These are phyloP conservation scores for Xylariaceae sp. DNA, from an alignment of 2,329 filamentous ascomycete species.

Conservation along the genomic window DNA sequence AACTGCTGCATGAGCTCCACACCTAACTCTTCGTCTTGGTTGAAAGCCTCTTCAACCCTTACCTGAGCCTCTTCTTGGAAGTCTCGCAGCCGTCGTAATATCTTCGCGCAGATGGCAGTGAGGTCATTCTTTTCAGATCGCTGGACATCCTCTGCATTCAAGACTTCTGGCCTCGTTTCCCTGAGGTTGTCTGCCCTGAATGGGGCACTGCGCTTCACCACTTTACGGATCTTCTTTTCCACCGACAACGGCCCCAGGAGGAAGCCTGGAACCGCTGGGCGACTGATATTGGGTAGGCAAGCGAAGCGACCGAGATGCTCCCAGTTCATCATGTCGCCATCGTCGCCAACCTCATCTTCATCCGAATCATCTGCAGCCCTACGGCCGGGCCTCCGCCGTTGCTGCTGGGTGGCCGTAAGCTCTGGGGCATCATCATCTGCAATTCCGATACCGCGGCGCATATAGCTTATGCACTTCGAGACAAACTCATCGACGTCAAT, in stretches of 20 bases:
- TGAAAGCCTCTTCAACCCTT: slow-evolving; percentile 39
- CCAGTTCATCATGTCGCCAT: slow-evolving; percentile 82
- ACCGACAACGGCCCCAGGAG: slow-evolving; percentile 84
- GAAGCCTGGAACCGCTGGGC: slow-evolving; percentile 77
- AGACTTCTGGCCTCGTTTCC: slow-evolving; percentile 73
- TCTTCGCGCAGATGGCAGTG: slow-evolving; percentile 72
- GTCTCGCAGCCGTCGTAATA: slow-evolving; percentile 57
- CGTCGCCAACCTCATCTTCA: slow-evolving; percentile 63
- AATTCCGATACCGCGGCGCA: slow-evolving; percentile 64
- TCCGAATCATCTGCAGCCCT: slow-evolving; percentile 49
- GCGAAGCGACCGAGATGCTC: slow-evolving; percentile 74
- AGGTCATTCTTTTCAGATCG: slow-evolving; percentile 75
- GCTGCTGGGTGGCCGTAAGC: slow-evolving; percentile 47
- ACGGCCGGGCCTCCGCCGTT: slow-evolving; percentile 36
- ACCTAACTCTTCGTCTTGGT: slow-evolving; percentile 44
- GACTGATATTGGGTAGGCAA: slow-evolving; percentile 66
- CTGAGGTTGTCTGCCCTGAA: slow-evolving; percentile 65
- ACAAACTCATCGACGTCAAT: slow-evolving; percentile 90
- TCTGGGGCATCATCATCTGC: slow-evolving; percentile 48
- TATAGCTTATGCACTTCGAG: slow-evolving; percentile 82
- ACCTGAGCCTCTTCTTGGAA: slow-evolving; percentile 46
- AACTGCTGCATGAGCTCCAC: slow-evolving; percentile 58
- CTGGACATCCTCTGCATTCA: slow-evolving; percentile 70
- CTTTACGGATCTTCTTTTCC: slow-evolving; percentile 74
- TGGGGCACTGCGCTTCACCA: slow-evolving; percentile 65